These are phyloP conservation scores for Colletotrichum salicis DNA, from an alignment of 2,329 filamentous ascomycete genomes.

Conservation along the genomic window DNA sequence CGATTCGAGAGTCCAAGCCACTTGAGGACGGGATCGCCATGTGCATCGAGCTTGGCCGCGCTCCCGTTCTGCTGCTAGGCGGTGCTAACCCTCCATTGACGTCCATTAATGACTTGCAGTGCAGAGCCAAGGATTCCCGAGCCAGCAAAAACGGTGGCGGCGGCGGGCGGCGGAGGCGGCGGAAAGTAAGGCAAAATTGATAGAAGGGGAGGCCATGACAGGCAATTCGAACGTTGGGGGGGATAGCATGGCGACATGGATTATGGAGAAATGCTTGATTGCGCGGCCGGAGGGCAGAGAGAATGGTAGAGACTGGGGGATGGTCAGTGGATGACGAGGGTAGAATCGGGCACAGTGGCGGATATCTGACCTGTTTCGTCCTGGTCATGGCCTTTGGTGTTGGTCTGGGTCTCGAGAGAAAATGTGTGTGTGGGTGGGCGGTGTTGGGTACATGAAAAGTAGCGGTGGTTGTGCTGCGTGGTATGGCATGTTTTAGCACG, in stretches of 20 bases:
- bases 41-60: conserved; percentile 16
- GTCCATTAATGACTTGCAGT: conserved; percentile 22
- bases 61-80: neutral
- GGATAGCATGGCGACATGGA: conserved; percentile 19
- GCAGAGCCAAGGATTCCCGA: conserved; percentile 25
- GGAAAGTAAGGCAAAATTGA: neutral
- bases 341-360: conserved; percentile 7
- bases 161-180: neutral
- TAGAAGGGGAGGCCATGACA: neutral
- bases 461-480: neutral
- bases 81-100: neutral
- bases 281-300: conserved; percentile 13
- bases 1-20: conserved; percentile 22
- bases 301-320: conserved; percentile 2
- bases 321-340: neutral
- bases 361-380: conserved; percentile 33
- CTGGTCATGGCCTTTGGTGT: conserved; percentile 10
- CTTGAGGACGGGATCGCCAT: conserved; percentile 26
- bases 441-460: neutral
- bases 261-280: conserved; percentile 22
- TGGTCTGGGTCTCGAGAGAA: neutral
- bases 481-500: neutral
- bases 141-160: neutral
- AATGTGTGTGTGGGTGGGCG: neutral
- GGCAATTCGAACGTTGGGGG: neutral